phyloP scores from a whole-genome alignment of 2,329 filamentous ascomycete species.

The Colletotrichum filicis region DNA sequence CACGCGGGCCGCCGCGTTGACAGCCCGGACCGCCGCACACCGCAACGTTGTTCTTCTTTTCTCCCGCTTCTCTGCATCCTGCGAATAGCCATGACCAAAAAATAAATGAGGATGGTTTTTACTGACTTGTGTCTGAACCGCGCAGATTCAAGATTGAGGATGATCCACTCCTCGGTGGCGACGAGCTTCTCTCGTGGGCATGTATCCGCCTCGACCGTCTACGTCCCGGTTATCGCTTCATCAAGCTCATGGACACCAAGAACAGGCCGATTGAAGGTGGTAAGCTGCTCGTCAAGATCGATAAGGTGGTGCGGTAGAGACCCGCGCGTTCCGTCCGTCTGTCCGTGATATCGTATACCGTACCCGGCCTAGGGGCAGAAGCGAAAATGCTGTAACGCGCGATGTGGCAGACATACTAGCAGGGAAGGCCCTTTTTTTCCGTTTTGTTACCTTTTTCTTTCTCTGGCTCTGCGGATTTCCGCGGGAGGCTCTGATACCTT shows the following conservation, averaged over 20 bases:
- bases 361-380: constrained; percentile 4
- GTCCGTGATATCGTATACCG: neutral
- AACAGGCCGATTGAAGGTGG: constrained; percentile 57
- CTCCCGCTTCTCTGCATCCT: neutral
- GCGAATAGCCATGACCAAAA: constrained; percentile 2
- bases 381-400: neutral
- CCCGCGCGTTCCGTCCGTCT: no score
- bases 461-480: neutral
- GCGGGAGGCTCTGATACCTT: neutral
- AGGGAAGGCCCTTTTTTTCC: neutral
- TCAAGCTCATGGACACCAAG: constrained; percentile 59
- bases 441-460: neutral
- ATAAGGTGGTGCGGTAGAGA: constrained; percentile 54
- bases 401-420: neutral
- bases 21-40: constrained; percentile 30
- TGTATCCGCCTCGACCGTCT: constrained; percentile 70
- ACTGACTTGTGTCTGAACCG: constrained; percentile 33
- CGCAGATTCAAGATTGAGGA: constrained; percentile 66
- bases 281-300: constrained; percentile 63
- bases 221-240: constrained; percentile 64
- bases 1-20: constrained; percentile 26
- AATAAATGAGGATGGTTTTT: neutral
- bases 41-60: neutral
- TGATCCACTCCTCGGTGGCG: constrained; percentile 51
- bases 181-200: constrained; percentile 62